Evolutionary conservation across 441 rosid species (phyloP).

Genomic region (Sinapis alba): DNA sequence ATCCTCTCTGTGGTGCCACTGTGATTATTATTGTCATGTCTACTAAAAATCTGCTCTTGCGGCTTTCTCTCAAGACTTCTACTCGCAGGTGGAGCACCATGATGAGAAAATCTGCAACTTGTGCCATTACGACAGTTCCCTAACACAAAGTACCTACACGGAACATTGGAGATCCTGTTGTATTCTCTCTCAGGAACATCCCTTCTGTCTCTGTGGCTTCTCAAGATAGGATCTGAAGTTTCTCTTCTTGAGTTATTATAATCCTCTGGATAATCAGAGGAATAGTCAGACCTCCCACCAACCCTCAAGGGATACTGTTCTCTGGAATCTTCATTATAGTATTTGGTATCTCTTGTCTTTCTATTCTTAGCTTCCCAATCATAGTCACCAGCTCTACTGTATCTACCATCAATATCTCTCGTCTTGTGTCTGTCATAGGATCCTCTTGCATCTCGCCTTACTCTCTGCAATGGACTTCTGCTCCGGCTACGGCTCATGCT

Average conservation of each 20-base stretch:
- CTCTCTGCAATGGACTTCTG: constrained; percentile 71
- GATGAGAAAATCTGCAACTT: constrained; percentile 78
- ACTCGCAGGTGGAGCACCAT: constrained; percentile 39
- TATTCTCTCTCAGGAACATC: constrained; percentile 56
- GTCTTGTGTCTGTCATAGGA: constrained; percentile 60
- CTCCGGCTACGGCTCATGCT: constrained; percentile 72
- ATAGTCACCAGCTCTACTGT: constrained; percentile 74
- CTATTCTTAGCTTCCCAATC: constrained; percentile 62
- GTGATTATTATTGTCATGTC: constrained; percentile 40
- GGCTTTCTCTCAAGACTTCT: constrained; percentile 62
- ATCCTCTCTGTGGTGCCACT: constrained; percentile 46
- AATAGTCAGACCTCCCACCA: constrained; percentile 49
- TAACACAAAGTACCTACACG: constrained; percentile 75
- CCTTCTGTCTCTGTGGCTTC: constrained; percentile 46
- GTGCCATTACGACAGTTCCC: constrained; percentile 84
- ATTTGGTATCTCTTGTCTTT: constrained; percentile 54
- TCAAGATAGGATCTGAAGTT: constrained; percentile 44
- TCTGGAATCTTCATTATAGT: constrained; percentile 51
- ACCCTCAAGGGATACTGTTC: constrained; percentile 48
- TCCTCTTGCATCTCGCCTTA: constrained; percentile 68
- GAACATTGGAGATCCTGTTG: constrained; percentile 53
- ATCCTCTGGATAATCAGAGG: constrained; percentile 59
- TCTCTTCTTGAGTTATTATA: constrained; percentile 46
- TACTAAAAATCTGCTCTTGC: constrained; percentile 45
- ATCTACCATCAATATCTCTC: constrained; percentile 79